These are phyloP conservation scores for Leccinum pellstonianum DNA, from an alignment of 768 basidiomycete genomes.

Conservation along the genomic window DNA sequence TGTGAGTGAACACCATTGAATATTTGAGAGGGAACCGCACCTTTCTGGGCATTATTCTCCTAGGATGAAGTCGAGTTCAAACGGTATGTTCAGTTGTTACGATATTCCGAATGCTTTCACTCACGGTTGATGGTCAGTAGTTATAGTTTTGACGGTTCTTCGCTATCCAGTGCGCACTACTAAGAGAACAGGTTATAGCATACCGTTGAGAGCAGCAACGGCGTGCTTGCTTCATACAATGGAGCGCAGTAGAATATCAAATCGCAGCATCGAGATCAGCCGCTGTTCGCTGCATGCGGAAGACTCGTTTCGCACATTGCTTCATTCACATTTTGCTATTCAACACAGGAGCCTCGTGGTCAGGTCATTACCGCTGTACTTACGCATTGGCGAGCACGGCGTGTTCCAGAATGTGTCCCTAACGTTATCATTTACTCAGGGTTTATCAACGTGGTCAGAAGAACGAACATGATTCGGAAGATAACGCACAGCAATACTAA, in stretches of 20 bases:
- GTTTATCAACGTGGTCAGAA: not conserved
- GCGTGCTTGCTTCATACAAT: conserved; percentile 3
- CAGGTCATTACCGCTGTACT: not conserved
- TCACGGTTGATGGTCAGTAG: conserved; percentile 3
- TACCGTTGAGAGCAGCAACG: not conserved
- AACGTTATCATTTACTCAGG: conserved; percentile 4
- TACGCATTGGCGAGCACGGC: not conserved
- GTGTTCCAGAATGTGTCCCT: not conserved
- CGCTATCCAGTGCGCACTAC: conserved; percentile 7
- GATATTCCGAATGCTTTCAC: not conserved
- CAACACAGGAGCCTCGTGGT: conserved; percentile 1
- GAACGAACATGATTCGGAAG: not conserved
- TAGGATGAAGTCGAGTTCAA: not conserved
- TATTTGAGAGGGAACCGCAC: not conserved
- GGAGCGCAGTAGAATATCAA: not conserved
- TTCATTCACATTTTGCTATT: not conserved
- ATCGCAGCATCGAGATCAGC: not conserved
- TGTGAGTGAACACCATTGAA: not conserved
- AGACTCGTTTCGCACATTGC: not conserved
- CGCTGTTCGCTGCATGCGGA: conserved; percentile 3
- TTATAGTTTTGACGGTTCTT: conserved; percentile 9
- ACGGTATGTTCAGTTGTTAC: not conserved
- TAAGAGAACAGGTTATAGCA: not conserved
- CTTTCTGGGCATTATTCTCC: conserved; percentile 4
- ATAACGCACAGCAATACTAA: not conserved